These are phyloP conservation scores for Lentinula novae-zelandiae DNA, from an alignment of 1,284 basidiomycete genomes.

Conservation along the genomic window DNA sequence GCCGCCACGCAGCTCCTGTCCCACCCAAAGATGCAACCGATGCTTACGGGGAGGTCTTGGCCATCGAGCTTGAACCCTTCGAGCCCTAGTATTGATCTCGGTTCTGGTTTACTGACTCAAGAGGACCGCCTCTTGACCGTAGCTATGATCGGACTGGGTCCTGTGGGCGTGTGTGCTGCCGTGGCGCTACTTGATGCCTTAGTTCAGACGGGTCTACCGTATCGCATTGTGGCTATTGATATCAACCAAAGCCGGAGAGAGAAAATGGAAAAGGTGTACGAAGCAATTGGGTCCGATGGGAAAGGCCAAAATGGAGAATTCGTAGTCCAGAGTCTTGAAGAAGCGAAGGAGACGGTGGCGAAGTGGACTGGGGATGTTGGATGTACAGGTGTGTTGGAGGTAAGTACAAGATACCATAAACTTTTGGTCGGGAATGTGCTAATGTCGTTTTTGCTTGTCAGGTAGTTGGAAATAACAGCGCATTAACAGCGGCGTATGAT, in stretches of 20 bases:
- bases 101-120: constrained; percentile 18
- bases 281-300: constrained; percentile 40
- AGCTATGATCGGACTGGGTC: constrained; percentile 70
- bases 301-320: constrained; percentile 43
- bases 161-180: constrained; percentile 69
- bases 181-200: constrained; percentile 65
- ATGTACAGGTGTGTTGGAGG: constrained; percentile 67
- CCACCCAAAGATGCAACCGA: constrained; percentile 63
- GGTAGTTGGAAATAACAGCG: constrained; percentile 77
- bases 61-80: constrained; percentile 39
- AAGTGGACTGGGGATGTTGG: constrained; percentile 54
- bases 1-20: constrained; percentile 70
- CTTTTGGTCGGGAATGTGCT: background rate
- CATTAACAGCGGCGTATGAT: constrained; percentile 70
- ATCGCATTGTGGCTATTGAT: constrained; percentile 62
- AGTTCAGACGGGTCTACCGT: constrained; percentile 38
- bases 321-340: constrained; percentile 45
- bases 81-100: constrained; percentile 22
- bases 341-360: constrained; percentile 44
- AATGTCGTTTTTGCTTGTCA: constrained; percentile 28
- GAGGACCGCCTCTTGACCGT: constrained; percentile 54
- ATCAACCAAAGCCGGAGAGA: constrained; percentile 49
- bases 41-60: constrained; percentile 54
- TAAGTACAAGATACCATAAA: constrained; percentile 20
- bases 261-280: constrained; percentile 55